phyloP scores from a whole-genome alignment of 768 basidiomycete species.

The Suillus clintonianus region DNA sequence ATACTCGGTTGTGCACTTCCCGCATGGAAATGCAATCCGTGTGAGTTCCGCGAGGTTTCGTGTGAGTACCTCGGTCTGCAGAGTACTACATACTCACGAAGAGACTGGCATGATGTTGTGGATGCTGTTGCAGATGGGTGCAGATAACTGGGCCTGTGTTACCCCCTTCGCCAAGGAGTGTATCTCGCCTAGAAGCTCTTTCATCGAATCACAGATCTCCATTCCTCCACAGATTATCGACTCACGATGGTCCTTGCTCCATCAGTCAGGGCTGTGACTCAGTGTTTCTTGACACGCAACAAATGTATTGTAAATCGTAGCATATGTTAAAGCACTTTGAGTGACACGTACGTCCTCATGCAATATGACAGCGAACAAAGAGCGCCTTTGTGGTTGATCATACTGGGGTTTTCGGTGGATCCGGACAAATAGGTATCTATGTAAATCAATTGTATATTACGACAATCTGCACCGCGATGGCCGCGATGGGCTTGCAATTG shows the following conservation, averaged over 20 bases:
- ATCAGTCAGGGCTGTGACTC: background rate
- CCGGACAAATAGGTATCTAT: background rate
- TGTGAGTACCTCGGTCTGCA: background rate
- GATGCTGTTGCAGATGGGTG: background rate
- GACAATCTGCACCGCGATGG: background rate
- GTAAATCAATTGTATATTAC: background rate
- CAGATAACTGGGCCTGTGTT: background rate
- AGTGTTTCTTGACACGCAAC: background rate
- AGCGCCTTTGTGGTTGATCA: background rate
- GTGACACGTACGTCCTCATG: background rate
- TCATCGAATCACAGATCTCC: background rate
- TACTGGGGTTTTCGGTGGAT: background rate
- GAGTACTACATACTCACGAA: background rate
- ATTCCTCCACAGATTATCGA: background rate
- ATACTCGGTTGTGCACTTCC: background rate
- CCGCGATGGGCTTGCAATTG: background rate
- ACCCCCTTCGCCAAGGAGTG: background rate
- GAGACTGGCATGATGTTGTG: background rate
- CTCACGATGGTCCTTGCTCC: too few species aligned
- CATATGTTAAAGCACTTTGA: background rate
- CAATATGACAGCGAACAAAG: background rate
- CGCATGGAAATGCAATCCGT: background rate
- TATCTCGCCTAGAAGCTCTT: background rate
- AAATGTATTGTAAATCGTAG: background rate
- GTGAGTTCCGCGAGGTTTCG: background rate